Evolutionary conservation across 192 early-diverging fungal genomes (phyloP).

Genomic region (Rhizophagus clarus): DNA sequence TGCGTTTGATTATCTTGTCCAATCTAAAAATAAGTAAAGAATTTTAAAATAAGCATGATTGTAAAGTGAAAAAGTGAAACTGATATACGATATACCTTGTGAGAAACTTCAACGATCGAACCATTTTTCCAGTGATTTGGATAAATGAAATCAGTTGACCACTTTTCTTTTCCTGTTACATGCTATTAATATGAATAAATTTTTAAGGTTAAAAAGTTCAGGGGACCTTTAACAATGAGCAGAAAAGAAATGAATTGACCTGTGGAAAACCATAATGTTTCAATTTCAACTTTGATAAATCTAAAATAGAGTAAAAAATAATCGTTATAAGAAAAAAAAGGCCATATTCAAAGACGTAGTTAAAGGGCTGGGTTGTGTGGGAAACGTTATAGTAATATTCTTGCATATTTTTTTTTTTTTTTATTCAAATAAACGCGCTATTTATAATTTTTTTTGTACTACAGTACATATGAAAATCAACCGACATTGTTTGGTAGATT

Average conservation of each 20-base stretch:
- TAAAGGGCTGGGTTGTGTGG: not conserved
- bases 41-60: not conserved
- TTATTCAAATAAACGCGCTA: not conserved
- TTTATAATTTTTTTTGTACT: not conserved
- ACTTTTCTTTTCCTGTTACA: not conserved
- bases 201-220: not conserved
- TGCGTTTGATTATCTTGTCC: not conserved
- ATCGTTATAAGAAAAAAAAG: not conserved
- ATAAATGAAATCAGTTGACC: not conserved
- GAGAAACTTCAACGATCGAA: not conserved
- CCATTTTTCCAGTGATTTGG: not conserved
- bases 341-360: not conserved
- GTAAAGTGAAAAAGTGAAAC: not conserved
- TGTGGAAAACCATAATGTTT: not conserved
- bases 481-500: no score
- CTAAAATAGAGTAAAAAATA: not conserved
- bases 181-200: not conserved
- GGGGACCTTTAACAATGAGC: not conserved
- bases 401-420: not conserved
- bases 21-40: not conserved
- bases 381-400: not conserved
- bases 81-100: not conserved
- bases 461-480: not conserved
- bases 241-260: not conserved
- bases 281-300: not conserved